These are phyloP conservation scores for Basipetospora chlamydospora DNA, from an alignment of 2,329 filamentous ascomycete genomes.

Conservation along the genomic window DNA sequence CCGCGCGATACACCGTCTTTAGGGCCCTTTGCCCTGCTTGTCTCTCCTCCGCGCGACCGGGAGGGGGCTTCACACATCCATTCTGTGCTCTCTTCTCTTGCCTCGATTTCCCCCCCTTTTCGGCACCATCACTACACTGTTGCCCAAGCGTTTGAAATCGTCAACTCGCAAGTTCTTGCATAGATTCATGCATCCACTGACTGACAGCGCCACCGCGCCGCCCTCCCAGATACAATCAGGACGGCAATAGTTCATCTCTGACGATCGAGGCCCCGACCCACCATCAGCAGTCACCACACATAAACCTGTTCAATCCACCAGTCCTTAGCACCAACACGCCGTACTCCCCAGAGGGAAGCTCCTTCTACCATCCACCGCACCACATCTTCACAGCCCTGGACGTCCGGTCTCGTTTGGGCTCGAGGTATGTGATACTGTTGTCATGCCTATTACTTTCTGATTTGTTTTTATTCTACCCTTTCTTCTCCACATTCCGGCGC, in stretches of 20 bases:
- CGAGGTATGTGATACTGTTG: conserved; percentile 30
- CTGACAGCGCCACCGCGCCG: neutral
- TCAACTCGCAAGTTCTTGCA: neutral
- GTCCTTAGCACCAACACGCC: conserved; percentile 29
- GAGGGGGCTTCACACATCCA: neutral
- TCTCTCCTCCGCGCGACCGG: too few species aligned
- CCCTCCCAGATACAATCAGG: conserved; percentile 36
- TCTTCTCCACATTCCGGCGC: too few species aligned
- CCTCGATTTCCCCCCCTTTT: neutral
- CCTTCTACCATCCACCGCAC: conserved; percentile 32
- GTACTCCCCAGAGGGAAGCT: conserved; percentile 33
- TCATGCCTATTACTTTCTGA: too few species aligned
- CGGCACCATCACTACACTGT: too few species aligned
- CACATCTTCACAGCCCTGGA: conserved; percentile 34
- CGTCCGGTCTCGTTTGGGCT: conserved; percentile 37
- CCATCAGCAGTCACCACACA: conserved; percentile 33
- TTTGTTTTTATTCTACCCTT: too few species aligned
- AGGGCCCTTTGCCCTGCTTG: neutral
- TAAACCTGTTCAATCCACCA: conserved; percentile 37
- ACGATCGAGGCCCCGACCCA: conserved; percentile 30
- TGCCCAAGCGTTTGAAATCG: too few species aligned
- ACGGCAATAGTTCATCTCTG: conserved; percentile 35
- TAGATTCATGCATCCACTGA: too few species aligned
- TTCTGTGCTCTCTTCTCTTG: neutral
- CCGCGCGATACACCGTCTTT: too few species aligned